These are phyloP conservation scores for Agastache rugosa DNA, from an alignment of 257 asterid species.

Conservation along the genomic window DNA sequence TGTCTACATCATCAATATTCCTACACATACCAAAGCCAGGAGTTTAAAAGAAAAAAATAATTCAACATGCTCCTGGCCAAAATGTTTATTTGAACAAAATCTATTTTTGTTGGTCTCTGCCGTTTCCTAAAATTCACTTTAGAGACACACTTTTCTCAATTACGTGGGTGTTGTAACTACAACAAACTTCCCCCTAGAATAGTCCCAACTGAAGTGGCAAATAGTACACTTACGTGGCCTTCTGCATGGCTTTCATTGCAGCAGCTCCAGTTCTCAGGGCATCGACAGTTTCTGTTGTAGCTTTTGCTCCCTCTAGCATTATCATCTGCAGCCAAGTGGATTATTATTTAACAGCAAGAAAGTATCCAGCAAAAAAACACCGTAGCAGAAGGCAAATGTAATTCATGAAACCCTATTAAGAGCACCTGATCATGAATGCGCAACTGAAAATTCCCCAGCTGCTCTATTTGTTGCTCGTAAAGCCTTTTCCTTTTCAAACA, in stretches of 20 bases:
- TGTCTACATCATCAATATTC: slow-evolving; percentile 70
- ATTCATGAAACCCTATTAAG: slow-evolving; percentile 15
- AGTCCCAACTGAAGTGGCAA: background rate
- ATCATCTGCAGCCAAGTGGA: slow-evolving; percentile 55
- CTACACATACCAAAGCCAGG: slow-evolving; percentile 41
- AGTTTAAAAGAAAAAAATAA: slow-evolving; percentile 10
- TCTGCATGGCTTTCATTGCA: slow-evolving; percentile 80
- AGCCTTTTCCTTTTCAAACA: slow-evolving; percentile 77
- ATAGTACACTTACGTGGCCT: slow-evolving; percentile 57
- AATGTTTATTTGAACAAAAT: slow-evolving; percentile 1
- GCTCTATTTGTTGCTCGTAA: slow-evolving; percentile 73
- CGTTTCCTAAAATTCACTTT: background rate
- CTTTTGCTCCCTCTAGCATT: slow-evolving; percentile 78
- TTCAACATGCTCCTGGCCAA: background rate
- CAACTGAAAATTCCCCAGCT: slow-evolving; percentile 72
- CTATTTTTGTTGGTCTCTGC: too few relatives aligned
- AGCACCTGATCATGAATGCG: slow-evolving; percentile 77
- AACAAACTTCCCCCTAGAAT: slow-evolving; percentile 21
- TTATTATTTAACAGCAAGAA: background rate
- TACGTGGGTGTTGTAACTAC: slow-evolving; percentile 23
- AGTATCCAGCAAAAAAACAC: background rate
- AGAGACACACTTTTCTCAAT: background rate
- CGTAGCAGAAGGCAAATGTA: background rate
- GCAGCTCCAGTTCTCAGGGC: slow-evolving; percentile 81
- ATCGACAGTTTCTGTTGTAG: slow-evolving; percentile 77